phyloP scores from a whole-genome alignment of 805 yeast species.

The Blastobotrys parvus region DNA sequence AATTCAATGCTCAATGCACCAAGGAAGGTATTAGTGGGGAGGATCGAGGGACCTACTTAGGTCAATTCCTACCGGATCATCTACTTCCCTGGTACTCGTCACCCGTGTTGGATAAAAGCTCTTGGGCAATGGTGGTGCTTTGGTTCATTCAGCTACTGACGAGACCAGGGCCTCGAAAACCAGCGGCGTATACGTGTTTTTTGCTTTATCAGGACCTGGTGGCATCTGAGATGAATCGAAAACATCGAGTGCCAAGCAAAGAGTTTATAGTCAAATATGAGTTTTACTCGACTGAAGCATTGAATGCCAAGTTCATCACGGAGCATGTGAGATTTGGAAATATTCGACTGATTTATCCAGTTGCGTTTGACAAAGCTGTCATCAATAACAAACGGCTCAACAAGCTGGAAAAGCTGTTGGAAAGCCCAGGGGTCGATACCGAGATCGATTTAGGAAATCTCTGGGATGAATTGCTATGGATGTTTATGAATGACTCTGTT shows the following conservation, averaged over 20 bases:
- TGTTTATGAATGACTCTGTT: neutral
- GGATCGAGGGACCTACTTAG: neutral
- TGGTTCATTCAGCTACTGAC: too few species aligned
- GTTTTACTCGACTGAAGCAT: neutral
- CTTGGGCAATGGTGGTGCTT: neutral
- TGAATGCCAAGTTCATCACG: neutral
- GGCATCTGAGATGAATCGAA: neutral
- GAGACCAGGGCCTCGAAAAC: too few species aligned
- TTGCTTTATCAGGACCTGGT: neutral
- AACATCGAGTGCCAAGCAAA: neutral
- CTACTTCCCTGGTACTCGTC: neutral
- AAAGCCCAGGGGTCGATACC: neutral
- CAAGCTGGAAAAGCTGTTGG: neutral
- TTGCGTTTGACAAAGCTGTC: neutral
- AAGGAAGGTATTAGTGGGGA: neutral
- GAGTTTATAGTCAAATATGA: neutral
- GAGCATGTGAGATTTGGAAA: neutral
- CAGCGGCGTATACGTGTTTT: too few species aligned
- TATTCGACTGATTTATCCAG: neutral
- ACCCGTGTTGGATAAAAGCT: neutral
- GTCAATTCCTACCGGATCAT: neutral
- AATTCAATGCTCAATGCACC: neutral
- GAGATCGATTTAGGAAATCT: neutral
- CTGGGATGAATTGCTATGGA: neutral
- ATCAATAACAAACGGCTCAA: neutral